Base-by-base conservation (phyloP, 139 green algal species). In the Volvox africanus region DNA sequence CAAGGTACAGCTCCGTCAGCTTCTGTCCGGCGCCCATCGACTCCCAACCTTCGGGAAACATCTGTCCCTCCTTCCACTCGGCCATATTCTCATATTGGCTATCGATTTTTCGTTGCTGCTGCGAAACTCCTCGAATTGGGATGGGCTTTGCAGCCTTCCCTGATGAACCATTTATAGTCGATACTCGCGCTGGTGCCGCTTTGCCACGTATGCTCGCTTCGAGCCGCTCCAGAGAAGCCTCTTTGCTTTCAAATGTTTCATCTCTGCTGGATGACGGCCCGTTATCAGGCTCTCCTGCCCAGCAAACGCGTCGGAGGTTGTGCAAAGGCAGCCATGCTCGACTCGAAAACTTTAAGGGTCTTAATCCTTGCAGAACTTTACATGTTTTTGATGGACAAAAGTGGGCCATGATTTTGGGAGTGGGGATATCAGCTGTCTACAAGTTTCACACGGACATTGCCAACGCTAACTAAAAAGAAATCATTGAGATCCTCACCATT, bases 11-110 rank as follows among this genome's bases (percentile, higher is more conserved):
- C 91, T 98, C 87, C 26, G 85, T 89, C 0, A 93, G 68, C 89
- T 96, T 97, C 32, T 96, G 81, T 16, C 73, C 20, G 19, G 85
- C 18, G 36, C 92, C 24, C 96, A 98, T 97, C 11, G 95, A n/a
- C 9, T 96, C 95, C 95, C 95, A 98, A n/a, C 97, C 95, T 28
- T 98, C 94, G 0, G 96, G 96, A 21, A 98, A 96, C 44, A 98
- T 83, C 88, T 97, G 77, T 2, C 96, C 96, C 78, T 97, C 93
- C 69, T 93, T 94, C 96, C 96, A 98, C 9, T 73, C 73, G 13
- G 85, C 67, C 78, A 81, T 69, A 24, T 88, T 68, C 30, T 82
- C 50, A 36, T 88, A 86, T 32, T 86, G 81, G 82, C 65, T 80
- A 32, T 88, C 82, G 2, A 88, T 19, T 20, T 61, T 82, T 30